Evolutionary conservation across 164 flowering plant genomes (phyloP), one percentile per base, ranked within the genome.

Genomic region (Piper betle): DNA sequence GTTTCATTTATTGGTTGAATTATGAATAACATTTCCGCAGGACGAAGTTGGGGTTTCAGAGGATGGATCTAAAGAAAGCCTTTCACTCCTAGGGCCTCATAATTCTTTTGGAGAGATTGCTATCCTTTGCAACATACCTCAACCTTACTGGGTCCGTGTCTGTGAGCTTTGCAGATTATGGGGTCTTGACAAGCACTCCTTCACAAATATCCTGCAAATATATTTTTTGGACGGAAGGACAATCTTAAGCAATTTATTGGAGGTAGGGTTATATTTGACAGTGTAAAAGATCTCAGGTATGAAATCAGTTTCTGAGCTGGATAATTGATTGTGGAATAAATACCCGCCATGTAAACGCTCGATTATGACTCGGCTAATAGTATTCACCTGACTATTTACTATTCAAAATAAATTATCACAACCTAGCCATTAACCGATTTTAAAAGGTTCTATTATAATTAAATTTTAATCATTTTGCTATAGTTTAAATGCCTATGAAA

Each of bases 91-190:
- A 43, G 61, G 75, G 61, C 80, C 84, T 50, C 43, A 81, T 63
- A 80, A 77, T 71, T 78, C 83, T 38, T 80, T 89, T 64, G 98
- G 98, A 33, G 89, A 83, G 65, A 74, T 87, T 61, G 86, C 96
- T 11, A 77, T 89, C 62, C 85, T 92, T 52, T 89, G 93, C 81
- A 92, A 92, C 81, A 83, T 84, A 64, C 85, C 98, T 61, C 96
- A 89, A 67, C 96, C 96, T 43, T 83, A 78, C 59, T 84, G 88
- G 7, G 83, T 92, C 69, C 83, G 85, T 13, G 96, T 89, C 57
- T 66, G 81, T 66, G 98, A 89, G 62, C 75, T 92, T 16, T 82
- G 91, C 69, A 71, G 88, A 63, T 86, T 92, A 55, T 71, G 89
- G 57, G 77, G 96, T 41, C 72, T 92, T 70, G 96, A 92, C 69